Base-by-base conservation (phyloP, 2,329 filamentous ascomycete species). In the Scedosporium aurantiacum region DNA sequence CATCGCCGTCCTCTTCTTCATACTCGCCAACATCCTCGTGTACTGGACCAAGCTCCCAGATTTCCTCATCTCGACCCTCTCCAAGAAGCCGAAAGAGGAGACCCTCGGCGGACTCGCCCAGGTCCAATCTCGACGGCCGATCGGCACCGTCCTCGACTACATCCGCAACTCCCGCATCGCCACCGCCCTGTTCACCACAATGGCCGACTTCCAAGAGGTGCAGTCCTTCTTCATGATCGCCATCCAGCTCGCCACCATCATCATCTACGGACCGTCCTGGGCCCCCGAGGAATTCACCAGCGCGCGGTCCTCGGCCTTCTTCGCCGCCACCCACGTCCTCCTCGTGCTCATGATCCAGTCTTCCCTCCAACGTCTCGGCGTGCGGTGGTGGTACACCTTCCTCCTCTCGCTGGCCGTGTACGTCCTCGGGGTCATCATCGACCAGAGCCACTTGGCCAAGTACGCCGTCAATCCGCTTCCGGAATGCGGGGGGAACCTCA, bases 321-420 rank as follows among this genome's bases (percentile, higher is more conserved):
- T 61, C 62, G 61, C 63, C 18, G 56, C 63, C 3, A 63, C 62
- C 16, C 63, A 65, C 4, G 60, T 63, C n/a, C 41, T 66, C 18
- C 60, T 63, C 2, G 63, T 67, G 1, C 56, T 69, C 7, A 60
- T 68, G 25, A 63, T 63, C 4, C 68, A 69, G 60, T 62, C 62
- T 16, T 63, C 61, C 4, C 61, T 68, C 5, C 66, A 68, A 47
- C 65, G 66, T 1, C 58, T 63, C 3, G 64, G 64, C 7, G 63
- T 68, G 59, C 65, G 64, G 8, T 69, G 68, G 67, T 67, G 66
- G 66, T 68, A 69, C 43, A 66, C 63, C 18, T 63, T 66, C 12
- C 5, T n/a, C 1, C 62, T 67, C 16, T 59, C 63, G 5, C n/a
- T 63, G 10, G n/a, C 62, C 2, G 62, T 64, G 14, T 66, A 64